Base-by-base conservation (phyloP, 2,329 filamentous ascomycete species). In the Trichoderma atrobrunneum region DNA sequence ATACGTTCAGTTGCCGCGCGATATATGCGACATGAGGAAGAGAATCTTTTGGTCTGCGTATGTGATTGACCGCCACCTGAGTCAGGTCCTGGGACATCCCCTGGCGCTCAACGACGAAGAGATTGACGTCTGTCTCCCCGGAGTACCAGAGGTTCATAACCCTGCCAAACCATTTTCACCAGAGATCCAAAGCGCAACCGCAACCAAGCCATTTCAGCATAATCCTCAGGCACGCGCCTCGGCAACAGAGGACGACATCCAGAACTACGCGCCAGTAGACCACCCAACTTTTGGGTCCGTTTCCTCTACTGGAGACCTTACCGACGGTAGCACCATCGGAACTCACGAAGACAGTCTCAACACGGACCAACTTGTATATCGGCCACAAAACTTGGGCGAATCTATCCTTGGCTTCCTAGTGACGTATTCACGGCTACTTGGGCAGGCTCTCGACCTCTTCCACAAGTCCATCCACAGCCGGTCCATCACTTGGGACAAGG, bases 21-120 rank as follows among this genome's bases (percentile, higher is more conserved):
- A 70, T n/a, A 70, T 70, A 24, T 70, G 66, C 57, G 66, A 70
- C 14, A 70, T 70, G 66, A 70, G 66, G 24, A 70, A 70, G 57
- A 51, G 66, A 8, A 70, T 70, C 39, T 70, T 70, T 36, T 70
- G 66, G 66, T 70, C 66, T 10, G 66, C 66, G 14, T 70, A 70
- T n/a, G 66, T 70, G n/a, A 70, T 70, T 60, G 66, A 70, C 48
- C 66, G 66, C 16, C 66, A 70, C 7, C 39, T 70, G 39, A 70
- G 66, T 18, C 66, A 70, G 39, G 66, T 70, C 21, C 21, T 70
- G 28, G 66, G 66, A 14, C 66, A 70, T 6, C 66, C 66, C 21
- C 43, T 70, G 36, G 66, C 66, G 16, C 57, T 70, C 66, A 70
- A 62, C 5, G 66, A 70, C 18, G 66, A 70, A 16, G 66, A 70